phyloP scores from a whole-genome alignment of 495 filamentous ascomycete genomes.

The Letharia columbiana region DNA sequence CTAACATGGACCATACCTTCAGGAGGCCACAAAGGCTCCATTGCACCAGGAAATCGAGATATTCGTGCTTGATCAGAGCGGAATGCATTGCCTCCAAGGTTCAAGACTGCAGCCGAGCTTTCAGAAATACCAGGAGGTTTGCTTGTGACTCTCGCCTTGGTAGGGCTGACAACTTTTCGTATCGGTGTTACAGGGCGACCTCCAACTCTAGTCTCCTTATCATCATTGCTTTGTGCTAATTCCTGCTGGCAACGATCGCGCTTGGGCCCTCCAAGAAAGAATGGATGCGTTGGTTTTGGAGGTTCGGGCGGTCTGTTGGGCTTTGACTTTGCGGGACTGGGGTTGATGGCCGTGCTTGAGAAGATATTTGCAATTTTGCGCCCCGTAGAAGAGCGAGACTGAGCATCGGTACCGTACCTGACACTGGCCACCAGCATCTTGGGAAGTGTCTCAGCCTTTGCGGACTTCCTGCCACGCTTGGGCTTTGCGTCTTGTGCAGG shows the following conservation, averaged over 20 bases:
- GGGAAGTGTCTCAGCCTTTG: conserved; percentile 15
- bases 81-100: conserved; percentile 9
- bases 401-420: conserved; percentile 34
- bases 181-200: neutral
- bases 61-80: conserved; percentile 15
- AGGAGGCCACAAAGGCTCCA: conserved; percentile 63
- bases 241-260: neutral
- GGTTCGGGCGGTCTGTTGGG: conserved; percentile 30
- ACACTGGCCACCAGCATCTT: conserved; percentile 36
- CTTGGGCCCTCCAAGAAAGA: conserved; percentile 47
- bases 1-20: conserved; percentile 54
- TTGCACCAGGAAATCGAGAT: conserved; percentile 48
- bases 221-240: neutral
- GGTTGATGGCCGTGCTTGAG: conserved; percentile 22
- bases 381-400: conserved; percentile 29
- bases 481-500: conserved; percentile 25
- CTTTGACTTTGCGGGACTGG: conserved; percentile 11
- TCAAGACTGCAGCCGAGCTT: neutral
- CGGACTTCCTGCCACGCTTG: conserved; percentile 28
- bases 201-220: neutral
- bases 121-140: conserved; percentile 21
- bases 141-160: conserved; percentile 21
- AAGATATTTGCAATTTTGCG: conserved; percentile 47
- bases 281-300: conserved; percentile 67
- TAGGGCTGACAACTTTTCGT: conserved; percentile 2